Evolutionary conservation across 2,329 filamentous ascomycete species (phyloP), one percentile per base, ranked within the genome.

Genomic region (Fonsecaea monophora): DNA sequence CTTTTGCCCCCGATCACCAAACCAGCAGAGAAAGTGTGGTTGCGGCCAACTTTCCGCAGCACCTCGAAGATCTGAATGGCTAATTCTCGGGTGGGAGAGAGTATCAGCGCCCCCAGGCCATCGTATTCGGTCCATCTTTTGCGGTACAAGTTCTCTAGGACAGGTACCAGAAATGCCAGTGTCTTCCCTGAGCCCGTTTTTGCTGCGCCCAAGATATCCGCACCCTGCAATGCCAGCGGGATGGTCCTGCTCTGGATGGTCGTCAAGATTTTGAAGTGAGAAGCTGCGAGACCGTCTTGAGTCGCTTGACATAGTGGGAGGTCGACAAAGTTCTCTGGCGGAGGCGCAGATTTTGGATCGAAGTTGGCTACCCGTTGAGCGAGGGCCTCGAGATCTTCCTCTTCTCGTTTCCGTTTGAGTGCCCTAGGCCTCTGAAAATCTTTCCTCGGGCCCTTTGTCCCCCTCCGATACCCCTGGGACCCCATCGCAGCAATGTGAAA

Each of bases 31-130:
- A 98, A 97, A 67, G 87, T 85, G 78, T 99, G 94, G 65, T 94
- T 89, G 64, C 92, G 87, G 53, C 95, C 95, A 65, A 99, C 87
- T 78, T 96, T 97, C 68, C 92, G 86, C 73, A 99, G 80, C 0
- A 98, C 94, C 65, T 97, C 91, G 76, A 98, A 99, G 68, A 97
- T 99, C 79, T 99, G 95, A 45, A 96, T 95, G 0, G 95, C 94
- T 63, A 99, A 84, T 81, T 99, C 95, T 75, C 95, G 90, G 7
- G 95, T 99, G 0, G 95, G 95, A 0, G 94, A 94, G 62, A 99
- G 89, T 71, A 99, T 92, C 70, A 99, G 85, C 4, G 95, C 95
- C 8, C 94, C 94, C 35, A 99, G 83, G 0, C 95, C 95, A 80
- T 99, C 95, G 73, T 89, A 86, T 74, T 96, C 92, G 15, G 95